Percentiles rank a stretch among this genome's conserved stretches.
phyloP scores from a whole-genome alignment of 2,329 filamentous ascomycete genomes.

The Fusarium phyllophilum region DNA sequence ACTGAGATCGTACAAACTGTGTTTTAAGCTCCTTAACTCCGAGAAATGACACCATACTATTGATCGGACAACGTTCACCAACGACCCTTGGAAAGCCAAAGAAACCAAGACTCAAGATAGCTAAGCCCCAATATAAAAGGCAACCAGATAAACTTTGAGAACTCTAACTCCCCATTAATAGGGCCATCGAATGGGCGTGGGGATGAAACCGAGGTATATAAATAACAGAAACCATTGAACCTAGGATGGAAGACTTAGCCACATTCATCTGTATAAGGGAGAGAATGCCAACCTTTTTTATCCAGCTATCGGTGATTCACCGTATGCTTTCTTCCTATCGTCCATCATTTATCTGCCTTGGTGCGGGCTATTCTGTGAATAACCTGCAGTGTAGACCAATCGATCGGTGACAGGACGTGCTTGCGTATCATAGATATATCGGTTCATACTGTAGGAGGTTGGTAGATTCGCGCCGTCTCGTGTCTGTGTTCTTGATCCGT shows the following conservation, averaged over 20 bases:
- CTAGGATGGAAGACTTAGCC: not conserved
- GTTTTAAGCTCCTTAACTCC: not conserved
- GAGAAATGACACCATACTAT: not conserved
- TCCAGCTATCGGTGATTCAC: not conserved
- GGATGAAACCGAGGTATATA: not conserved
- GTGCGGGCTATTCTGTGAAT: not conserved
- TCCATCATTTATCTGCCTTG: not conserved
- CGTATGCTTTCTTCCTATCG: not conserved
- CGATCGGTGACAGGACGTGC: not conserved
- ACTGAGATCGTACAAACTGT: not conserved
- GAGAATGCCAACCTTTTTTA: not conserved
- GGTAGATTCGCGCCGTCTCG: not conserved
- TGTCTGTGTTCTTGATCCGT: not conserved
- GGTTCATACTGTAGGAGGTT: not conserved
- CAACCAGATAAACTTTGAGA: not conserved
- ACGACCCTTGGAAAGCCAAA: too few species aligned
- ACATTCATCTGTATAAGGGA: not conserved
- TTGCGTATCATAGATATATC: not conserved
- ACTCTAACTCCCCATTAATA: too few species aligned
- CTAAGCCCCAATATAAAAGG: not conserved
- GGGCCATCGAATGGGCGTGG: rapidly evolving
- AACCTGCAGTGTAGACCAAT: not conserved
- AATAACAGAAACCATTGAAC: not conserved
- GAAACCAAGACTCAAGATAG: not conserved
- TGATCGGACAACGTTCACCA: too few species aligned